Evolutionary conservation across 2,329 filamentous ascomycete species (phyloP).

Genomic region (Fusarium multiceps): DNA sequence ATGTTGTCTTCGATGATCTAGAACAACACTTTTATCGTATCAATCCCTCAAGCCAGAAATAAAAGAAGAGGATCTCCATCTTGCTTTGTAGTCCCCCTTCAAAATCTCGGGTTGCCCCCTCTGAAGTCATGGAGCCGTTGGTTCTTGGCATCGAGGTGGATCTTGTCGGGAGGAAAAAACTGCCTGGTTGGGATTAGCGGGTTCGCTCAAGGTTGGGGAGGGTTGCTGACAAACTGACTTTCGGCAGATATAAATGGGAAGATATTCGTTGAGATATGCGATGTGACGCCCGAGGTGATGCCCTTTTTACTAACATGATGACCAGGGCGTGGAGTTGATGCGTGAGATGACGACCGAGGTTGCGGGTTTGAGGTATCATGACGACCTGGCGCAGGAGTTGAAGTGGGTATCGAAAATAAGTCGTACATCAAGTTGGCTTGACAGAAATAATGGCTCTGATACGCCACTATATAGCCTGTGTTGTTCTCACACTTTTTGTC

Average conservation of each 20-base stretch:
- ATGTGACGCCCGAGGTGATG: slow-evolving; percentile 22
- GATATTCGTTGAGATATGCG: neutral
- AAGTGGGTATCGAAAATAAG: neutral
- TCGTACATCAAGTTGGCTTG: too few relatives aligned
- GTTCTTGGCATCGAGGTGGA: slow-evolving; percentile 19
- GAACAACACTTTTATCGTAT: neutral
- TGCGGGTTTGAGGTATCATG: neutral
- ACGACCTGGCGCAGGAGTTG: neutral
- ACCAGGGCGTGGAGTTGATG: slow-evolving; percentile 21
- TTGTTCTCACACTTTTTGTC: neutral
- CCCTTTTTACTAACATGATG: slow-evolving; percentile 17
- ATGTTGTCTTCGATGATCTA: neutral
- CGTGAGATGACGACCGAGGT: slow-evolving; percentile 25
- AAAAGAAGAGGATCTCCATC: slow-evolving; percentile 8
- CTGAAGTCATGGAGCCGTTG: slow-evolving; percentile 10
- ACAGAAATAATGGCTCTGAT: neutral
- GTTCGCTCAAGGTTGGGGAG: neutral
- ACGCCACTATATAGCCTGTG: fast-evolving
- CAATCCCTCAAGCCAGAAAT: neutral
- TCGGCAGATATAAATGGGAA: neutral
- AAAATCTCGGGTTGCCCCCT: slow-evolving; percentile 19
- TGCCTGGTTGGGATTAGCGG: slow-evolving; percentile 30
- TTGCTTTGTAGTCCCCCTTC: slow-evolving; percentile 21
- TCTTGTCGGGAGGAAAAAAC: slow-evolving; percentile 1
- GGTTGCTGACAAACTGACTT: slow-evolving; percentile 26